These are phyloP conservation scores for Globisporangium heterothallicum DNA, from an alignment of 352 stramenopile species.

Conservation along the genomic window DNA sequence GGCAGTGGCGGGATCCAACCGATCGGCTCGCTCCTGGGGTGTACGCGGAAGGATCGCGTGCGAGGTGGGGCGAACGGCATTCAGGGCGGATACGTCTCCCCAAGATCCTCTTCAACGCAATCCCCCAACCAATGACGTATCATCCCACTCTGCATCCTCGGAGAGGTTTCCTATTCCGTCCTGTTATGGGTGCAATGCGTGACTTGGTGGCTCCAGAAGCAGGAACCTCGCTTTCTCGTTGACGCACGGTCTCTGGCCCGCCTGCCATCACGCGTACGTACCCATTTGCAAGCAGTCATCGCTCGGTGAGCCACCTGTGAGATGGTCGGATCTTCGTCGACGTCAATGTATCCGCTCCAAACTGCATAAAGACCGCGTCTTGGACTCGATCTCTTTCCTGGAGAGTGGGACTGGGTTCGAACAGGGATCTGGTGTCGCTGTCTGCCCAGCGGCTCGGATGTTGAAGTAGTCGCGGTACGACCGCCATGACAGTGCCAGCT, in stretches of 20 bases:
- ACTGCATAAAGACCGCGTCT: conserved; percentile 1
- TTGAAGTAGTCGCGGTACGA: background rate
- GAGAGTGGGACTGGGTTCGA: conserved; percentile 10
- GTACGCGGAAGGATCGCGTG: background rate
- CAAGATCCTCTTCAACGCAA: too few species aligned
- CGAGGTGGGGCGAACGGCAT: background rate
- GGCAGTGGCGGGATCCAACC: too few species aligned
- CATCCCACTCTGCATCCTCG: too few species aligned
- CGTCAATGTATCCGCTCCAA: background rate
- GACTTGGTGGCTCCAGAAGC: conserved; percentile 4
- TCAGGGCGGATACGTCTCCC: background rate
- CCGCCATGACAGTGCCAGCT: too few species aligned
- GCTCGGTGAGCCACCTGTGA: too few species aligned
- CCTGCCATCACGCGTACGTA: conserved; percentile 9
- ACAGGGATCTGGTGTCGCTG: background rate
- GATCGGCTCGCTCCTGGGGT: background rate
- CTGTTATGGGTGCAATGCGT: background rate
- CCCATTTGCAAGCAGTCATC: background rate
- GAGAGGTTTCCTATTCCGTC: background rate
- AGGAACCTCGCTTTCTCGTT: background rate
- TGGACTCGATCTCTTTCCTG: background rate
- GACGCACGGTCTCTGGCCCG: background rate
- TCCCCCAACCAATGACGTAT: too few species aligned
- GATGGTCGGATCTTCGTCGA: background rate
- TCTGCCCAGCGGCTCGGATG: background rate